phyloP scores from a whole-genome alignment of 1,284 basidiomycete species.

The Naganishia liquefaciens region DNA sequence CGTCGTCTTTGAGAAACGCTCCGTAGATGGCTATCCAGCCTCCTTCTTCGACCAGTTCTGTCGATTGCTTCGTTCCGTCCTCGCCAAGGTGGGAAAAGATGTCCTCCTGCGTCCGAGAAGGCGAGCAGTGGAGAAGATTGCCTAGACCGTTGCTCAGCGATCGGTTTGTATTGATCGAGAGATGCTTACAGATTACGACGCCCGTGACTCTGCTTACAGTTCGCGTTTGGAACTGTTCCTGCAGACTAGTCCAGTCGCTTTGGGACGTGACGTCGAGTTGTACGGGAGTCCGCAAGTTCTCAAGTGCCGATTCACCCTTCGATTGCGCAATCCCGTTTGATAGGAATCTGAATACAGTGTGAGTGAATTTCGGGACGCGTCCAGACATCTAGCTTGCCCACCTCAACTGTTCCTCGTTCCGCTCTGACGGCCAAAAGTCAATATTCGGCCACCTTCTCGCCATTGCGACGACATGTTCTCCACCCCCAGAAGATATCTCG shows the following conservation, averaged over 20 bases:
- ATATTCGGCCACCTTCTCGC: conserved; percentile 2
- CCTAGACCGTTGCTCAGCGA: not conserved
- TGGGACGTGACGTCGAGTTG: conserved; percentile 10
- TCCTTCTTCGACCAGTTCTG: not conserved
- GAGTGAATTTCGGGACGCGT: not conserved
- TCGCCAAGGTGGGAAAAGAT: conserved; percentile 18
- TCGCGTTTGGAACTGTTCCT: not conserved
- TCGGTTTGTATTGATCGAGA: too few relatives aligned
- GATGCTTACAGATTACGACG: conserved; percentile 4
- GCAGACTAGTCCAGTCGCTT: not conserved
- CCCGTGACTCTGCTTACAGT: not conserved
- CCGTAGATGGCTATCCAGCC: conserved; percentile 28
- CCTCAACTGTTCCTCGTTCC: conserved; percentile 24
- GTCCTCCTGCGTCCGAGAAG: conserved; percentile 10
- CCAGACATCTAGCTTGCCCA: not conserved
- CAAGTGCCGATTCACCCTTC: not conserved
- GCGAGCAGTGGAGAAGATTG: conserved; percentile 28
- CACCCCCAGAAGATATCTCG: conserved; percentile 16
- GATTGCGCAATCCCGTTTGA: not conserved
- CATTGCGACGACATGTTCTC: conserved; percentile 21
- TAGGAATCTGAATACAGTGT: not conserved
- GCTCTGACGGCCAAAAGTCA: conserved; percentile 17
- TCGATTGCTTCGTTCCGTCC: not conserved
- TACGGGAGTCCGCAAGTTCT: conserved; percentile 1
- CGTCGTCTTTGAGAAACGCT: conserved; percentile 23